Evolutionary conservation across 345 rosid genomes (phyloP).

Genomic region (Nasturtium officinale): DNA sequence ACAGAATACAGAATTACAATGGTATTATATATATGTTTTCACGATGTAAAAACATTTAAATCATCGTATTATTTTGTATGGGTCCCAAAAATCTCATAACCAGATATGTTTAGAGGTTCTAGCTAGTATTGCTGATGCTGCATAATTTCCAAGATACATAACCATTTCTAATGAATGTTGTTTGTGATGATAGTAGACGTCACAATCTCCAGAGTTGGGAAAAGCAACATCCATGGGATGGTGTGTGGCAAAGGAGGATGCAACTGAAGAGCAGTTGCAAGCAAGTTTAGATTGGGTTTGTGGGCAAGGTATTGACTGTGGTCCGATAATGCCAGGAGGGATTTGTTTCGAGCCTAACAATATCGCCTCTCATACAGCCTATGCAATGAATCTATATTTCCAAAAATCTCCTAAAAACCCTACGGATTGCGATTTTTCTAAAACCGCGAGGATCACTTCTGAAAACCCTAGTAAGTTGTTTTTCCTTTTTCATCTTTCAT

Average conservation of each 20-base stretch:
- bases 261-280: conserved; percentile 62
- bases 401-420: conserved; percentile 58
- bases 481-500: background rate
- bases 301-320: conserved; percentile 62
- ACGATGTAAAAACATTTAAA: too few species aligned
- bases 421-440: conserved; percentile 69
- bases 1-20: too few species aligned
- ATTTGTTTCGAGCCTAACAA: conserved; percentile 79
- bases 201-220: conserved; percentile 30
- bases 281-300: conserved; percentile 77
- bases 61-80: too few species aligned
- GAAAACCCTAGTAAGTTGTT: conserved; percentile 65
- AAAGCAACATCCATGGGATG: conserved; percentile 52
- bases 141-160: background rate
- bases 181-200: conserved; percentile 20
- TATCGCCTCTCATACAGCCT: conserved; percentile 65
- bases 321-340: conserved; percentile 69
- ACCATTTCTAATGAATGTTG: background rate
- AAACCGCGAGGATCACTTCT: conserved; percentile 63
- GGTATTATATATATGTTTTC: too few species aligned
- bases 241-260: conserved; percentile 69
- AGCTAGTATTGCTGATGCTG: too few species aligned
- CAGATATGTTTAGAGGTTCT: background rate
- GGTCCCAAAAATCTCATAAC: background rate
- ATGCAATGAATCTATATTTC: conserved; percentile 79